Base-by-base conservation (phyloP, 2,329 filamentous ascomycete species). In the Diaporthe sp. region DNA sequence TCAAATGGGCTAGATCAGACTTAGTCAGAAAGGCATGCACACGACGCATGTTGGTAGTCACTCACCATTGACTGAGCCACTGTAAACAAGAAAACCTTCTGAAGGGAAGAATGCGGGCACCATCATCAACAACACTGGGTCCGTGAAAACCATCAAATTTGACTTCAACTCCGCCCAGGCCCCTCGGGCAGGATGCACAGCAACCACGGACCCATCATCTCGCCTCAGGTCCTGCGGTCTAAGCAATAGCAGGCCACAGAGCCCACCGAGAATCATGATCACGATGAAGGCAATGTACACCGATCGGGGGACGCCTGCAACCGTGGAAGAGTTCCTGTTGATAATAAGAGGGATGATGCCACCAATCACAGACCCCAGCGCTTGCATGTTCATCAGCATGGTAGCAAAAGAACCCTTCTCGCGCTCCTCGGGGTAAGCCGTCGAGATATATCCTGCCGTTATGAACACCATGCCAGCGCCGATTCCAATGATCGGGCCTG, bases 21-120 rank as follows among this genome's bases (percentile, higher is more conserved):
- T 4, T 28, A 3, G 10, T 68, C 9, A 68, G 64, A 13, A 13
- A 54, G 6, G 8, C 6, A 13, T 6, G 33, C 22, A 28, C 22
- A 13, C 6, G 33, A 4, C 10, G 9, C 9, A 8, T n/a, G 15
- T 40, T 0, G 4, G 22, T 40, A 10, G 9, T 22, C 13, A 54
- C 64, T 28, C n/a, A 68, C 74, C 77, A 58, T 83, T 83, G 38
- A 81, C 81, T 2, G 81, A 81, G 25, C 81, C 81, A n/a, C 77
- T 77, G 55, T 82, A 82, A 6, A 82, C 81, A 22, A 83, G 77
- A 61, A 81, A 82, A 33, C 77, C 79, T 73, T 82, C 81, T 7
- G 79, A 77, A 9, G 81, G 75, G 30, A 81, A 74, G 64, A 77
- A 79, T n/a, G 74, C 72, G 0, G 78, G 78, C 6, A 79, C 64